Conservation (phyloP, 2,329 filamentous ascomycete genomes). For the Diaporthe australafricana region DNA sequence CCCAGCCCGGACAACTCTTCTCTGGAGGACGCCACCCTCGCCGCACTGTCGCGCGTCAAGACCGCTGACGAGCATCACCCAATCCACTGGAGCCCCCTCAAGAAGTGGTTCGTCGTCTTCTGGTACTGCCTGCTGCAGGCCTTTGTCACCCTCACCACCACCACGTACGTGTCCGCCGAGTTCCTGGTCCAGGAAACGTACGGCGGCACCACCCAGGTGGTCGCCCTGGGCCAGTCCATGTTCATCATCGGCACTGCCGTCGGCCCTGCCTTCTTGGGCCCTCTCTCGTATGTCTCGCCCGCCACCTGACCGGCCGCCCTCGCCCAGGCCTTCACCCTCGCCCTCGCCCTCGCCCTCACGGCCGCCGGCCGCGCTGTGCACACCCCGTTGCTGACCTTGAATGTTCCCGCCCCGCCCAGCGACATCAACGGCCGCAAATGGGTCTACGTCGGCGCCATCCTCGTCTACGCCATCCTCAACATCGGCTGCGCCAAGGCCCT, state of each 20-base stretch:
- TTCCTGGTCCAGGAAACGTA: slow-evolving; percentile 51
- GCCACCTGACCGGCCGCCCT: too few species aligned
- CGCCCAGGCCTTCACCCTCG: too few species aligned
- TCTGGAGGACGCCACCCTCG: slow-evolving; percentile 41
- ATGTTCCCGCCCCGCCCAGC: slow-evolving; percentile 37
- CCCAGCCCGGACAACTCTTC: slow-evolving; percentile 30
- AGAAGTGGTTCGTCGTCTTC: slow-evolving; percentile 45
- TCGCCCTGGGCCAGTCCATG: slow-evolving; percentile 54
- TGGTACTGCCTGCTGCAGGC: slow-evolving; percentile 48
- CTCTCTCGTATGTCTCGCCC: slow-evolving; percentile 49
- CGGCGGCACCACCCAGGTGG: slow-evolving; percentile 50
- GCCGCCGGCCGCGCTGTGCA: neutral
- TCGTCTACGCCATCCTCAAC: slow-evolving; percentile 49
- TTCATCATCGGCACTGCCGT: slow-evolving; percentile 56
- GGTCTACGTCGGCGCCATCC: slow-evolving; percentile 53
- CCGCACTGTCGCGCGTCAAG: slow-evolving; percentile 43
- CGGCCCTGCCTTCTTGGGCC: slow-evolving; percentile 54
- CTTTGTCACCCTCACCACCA: slow-evolving; percentile 53
- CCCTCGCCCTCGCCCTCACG: too few species aligned
- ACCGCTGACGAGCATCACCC: slow-evolving; percentile 43
- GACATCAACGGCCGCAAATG: slow-evolving; percentile 57
- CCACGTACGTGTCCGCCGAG: slow-evolving; percentile 53
- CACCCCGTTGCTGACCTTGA: neutral
- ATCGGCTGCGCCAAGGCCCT: slow-evolving; percentile 49
- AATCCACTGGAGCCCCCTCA: slow-evolving; percentile 44